Evolutionary conservation across 208 protist species (phyloP), one percentile per base, ranked within the genome.

Genomic region (Trypanosoma avium): DNA sequence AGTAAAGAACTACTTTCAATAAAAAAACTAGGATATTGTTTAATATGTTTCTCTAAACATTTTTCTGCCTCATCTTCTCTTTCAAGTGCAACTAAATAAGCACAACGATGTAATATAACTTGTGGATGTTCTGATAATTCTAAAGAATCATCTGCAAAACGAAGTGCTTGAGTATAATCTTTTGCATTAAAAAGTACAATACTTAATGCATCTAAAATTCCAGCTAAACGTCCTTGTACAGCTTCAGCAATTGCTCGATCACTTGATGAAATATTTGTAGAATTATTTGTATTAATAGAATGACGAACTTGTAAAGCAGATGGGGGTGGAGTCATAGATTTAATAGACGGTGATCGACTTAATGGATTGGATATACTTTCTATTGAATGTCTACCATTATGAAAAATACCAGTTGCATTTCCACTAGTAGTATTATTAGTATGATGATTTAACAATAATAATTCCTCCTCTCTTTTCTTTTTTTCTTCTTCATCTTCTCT

Each of bases 31-130:
- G 47, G 54, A 67, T 88, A 77, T 12, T 55, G n/a, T 33, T 74
- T 40, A 40, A 82, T 47, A 65, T 91, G 79, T 10, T 49, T 65
- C 55, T 87, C 75, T 17, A 95, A 72, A 43, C 75, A 48, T 24
- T 66, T 73, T 67, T 95, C 86, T 12, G 90, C 90, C 55, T 92
- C 85, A 72, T 96, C 90, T 30, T 89, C 72, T 3, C 82, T 64
- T 58, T 91, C 75, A 42, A 96, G 65, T 0, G 85, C 82, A 24
- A 96, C 84, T 4, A 96, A 69, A 40, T 92, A 96, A 13, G 86
- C 83, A 55, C 80, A 81, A 24, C 75, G 73, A 50, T 95, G 90
- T 15, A 95, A 75, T 53, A 81, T 58, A 27, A 93, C 76, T 24
- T 71, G 71, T 10, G 85, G 75, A 29, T 79, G 58, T 22, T 48